Evolutionary conservation across 768 basidiomycete genomes (phyloP).

Genomic region (Dentipellis sp.): DNA sequence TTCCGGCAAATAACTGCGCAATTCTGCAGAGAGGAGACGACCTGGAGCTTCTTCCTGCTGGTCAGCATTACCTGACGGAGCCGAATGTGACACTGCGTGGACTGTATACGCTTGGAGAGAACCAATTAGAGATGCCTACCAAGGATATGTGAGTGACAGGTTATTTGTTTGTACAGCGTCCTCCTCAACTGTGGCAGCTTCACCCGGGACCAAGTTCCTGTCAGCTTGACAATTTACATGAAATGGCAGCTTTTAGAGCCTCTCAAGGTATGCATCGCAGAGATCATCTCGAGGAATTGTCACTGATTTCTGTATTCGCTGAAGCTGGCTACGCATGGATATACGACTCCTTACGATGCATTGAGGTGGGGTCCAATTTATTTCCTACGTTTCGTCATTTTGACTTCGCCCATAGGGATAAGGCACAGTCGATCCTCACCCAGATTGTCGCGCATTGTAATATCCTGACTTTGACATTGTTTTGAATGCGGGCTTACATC

Average conservation of each 20-base stretch:
- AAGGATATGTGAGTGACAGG: constrained; percentile 61
- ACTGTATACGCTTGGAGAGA: constrained; percentile 73
- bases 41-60: constrained; percentile 67
- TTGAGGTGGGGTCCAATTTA: constrained; percentile 25
- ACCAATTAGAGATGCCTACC: constrained; percentile 80
- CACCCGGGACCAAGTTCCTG: constrained; percentile 82
- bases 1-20: constrained; percentile 82
- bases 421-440: constrained; percentile 80
- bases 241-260: constrained; percentile 60
- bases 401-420: constrained; percentile 34
- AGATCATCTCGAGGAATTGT: not conserved
- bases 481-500: constrained; percentile 1
- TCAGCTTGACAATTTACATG: constrained; percentile 73
- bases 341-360: constrained; percentile 75
- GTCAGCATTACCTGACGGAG: constrained; percentile 79
- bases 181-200: constrained; percentile 34
- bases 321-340: constrained; percentile 73
- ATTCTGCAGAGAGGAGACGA: constrained; percentile 78
- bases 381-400: not conserved
- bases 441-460: constrained; percentile 76
- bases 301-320: not conserved
- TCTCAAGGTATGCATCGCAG: constrained; percentile 27
- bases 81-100: constrained; percentile 78
- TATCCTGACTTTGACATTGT: not conserved
- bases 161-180: not conserved